These are phyloP conservation scores for Sporormia fimetaria DNA, from an alignment of 495 filamentous ascomycete species.

Conservation along the genomic window DNA sequence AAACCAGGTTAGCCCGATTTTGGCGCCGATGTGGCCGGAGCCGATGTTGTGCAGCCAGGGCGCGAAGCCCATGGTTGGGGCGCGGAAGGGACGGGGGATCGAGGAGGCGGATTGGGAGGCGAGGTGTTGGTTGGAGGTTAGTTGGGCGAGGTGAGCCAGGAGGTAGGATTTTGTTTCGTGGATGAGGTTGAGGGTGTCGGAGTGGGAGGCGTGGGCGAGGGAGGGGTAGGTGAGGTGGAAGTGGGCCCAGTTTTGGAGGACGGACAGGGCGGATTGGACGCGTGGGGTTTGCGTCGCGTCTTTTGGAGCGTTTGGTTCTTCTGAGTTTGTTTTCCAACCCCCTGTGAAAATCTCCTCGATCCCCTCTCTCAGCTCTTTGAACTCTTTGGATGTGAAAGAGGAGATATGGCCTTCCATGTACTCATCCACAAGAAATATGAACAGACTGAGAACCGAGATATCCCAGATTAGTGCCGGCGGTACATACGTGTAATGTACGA, in stretches of 20 bases:
- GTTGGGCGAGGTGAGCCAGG: conserved; percentile 26
- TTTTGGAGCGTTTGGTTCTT: neutral
- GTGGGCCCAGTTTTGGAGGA: neutral
- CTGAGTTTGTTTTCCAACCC: neutral
- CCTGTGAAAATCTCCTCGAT: neutral
- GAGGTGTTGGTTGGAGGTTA: conserved; percentile 10
- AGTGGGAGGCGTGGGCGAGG: neutral
- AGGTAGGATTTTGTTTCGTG: conserved; percentile 24
- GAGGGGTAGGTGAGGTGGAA: conserved; percentile 7
- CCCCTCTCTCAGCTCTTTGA: neutral
- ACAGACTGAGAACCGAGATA: conserved; percentile 35
- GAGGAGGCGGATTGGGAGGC: conserved; percentile 8
- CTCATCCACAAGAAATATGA: conserved; percentile 35
- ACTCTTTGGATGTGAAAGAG: neutral
- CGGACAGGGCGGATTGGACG: neutral
- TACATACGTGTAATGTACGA: neutral
- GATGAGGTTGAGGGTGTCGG: conserved; percentile 4
- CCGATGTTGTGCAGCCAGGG: conserved; percentile 34
- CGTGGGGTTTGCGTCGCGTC: neutral
- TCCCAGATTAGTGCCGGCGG: conserved; percentile 24
- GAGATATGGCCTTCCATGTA: conserved; percentile 31
- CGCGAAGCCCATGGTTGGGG: neutral
- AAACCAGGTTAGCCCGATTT: conserved; percentile 33
- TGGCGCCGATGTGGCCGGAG: conserved; percentile 30
- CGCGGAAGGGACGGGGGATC: no score